Conservation (phyloP, 192 early-diverging fungal genomes). For the Coemansia sp. region DNA sequence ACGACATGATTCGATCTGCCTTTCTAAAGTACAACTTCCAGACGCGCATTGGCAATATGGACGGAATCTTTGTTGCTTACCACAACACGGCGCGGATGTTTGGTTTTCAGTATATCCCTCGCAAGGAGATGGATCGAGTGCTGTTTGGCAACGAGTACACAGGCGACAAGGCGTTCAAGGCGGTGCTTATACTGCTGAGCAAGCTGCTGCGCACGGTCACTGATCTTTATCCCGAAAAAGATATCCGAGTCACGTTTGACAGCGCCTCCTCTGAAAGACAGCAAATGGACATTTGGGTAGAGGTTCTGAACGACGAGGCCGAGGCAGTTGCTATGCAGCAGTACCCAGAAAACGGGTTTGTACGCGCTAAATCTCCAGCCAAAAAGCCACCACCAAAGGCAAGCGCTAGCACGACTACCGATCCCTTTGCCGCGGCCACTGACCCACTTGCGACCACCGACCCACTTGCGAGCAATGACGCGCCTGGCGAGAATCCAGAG, state of each 20-base stretch:
- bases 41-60: constrained; percentile 92
- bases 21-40: constrained; percentile 90
- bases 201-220: constrained; percentile 64
- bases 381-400: constrained; percentile 3
- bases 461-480: neutral
- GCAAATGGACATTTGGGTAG: constrained; percentile 57
- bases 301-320: constrained; percentile 53
- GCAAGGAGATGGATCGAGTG: constrained; percentile 78
- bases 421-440: constrained; percentile 18
- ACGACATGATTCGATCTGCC: constrained; percentile 89
- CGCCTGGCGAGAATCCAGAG: neutral
- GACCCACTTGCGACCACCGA: constrained; percentile 24
- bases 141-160: constrained; percentile 71
- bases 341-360: constrained; percentile 34
- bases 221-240: constrained; percentile 59
- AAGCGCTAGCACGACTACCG: neutral
- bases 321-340: constrained; percentile 29
- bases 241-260: constrained; percentile 63
- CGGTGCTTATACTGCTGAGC: constrained; percentile 64
- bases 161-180: constrained; percentile 71
- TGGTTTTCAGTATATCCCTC: constrained; percentile 91
- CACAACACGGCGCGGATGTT: constrained; percentile 90
- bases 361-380: constrained; percentile 1
- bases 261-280: constrained; percentile 6
- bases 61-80: constrained; percentile 89